Evolutionary conservation across 2,329 filamentous ascomycete genomes (phyloP), one percentile per base, ranked within the genome.

Genomic region (Hortaea sp.): DNA sequence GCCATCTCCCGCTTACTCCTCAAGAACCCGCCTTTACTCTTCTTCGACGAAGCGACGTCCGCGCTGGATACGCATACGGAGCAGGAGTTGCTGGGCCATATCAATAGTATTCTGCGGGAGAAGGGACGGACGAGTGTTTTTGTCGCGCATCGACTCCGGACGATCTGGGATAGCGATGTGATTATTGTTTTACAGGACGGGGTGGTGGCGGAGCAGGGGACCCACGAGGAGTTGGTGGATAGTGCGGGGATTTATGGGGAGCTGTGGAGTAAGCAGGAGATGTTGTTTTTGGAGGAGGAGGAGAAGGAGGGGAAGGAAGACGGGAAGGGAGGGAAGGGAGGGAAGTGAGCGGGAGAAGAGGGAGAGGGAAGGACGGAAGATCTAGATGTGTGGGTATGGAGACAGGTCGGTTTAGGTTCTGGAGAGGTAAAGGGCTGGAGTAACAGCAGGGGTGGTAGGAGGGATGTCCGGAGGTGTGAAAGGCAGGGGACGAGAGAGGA

Each of bases 31-130:
- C 87, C 88, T 1, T 68, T 95, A 29, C 70, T 95, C 1, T 95
- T 95, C 75, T 95, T 95, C 57, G 89, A 95, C 55, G 89, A 95
- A 72, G 90, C 89, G 57, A 95, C 89, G 0, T 90, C 85, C 41
- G 89, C 90, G 1, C 72, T 95, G 31, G 89, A 95, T 63, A 95
- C 90, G 0, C 86, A 95, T 60, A 95, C 90, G 0, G 90, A 95
- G 68, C 86, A 94, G 66, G 84, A 85, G 1, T 74, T 97, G 42
- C 81, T 97, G 71, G 76, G 82, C 50, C 94, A 95, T 62, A 95
- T 97, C 64, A 95, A 95, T 65, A 83, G 83, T 54, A 92, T 97
- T 44, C 71, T 97, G 45, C 84, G 84, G 56, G 89, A 95, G 59
- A 95, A 94, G 70, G 73, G 74, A 3, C 78, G 89, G 47, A 97